These are phyloP conservation scores for Colletotrichum endophyticum DNA, from an alignment of 2,329 filamentous ascomycete species.

Conservation along the genomic window DNA sequence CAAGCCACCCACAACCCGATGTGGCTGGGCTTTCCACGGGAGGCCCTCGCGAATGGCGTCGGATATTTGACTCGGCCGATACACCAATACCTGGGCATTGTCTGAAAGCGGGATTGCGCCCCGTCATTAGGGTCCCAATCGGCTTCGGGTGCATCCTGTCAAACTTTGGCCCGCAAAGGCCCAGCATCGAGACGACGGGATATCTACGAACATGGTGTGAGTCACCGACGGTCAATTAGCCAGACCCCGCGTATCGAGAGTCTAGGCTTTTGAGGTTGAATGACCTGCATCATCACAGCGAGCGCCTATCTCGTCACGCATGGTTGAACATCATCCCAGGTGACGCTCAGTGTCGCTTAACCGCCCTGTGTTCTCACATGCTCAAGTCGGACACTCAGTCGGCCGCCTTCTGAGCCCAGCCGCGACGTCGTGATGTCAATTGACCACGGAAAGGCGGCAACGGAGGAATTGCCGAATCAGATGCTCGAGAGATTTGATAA, in stretches of 20 bases:
- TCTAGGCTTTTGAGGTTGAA: neutral
- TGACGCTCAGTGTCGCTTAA: neutral
- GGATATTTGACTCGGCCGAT: neutral
- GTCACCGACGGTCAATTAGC: neutral
- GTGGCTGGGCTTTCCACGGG: neutral
- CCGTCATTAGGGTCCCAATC: neutral
- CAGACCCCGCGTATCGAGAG: neutral
- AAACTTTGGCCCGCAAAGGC: neutral
- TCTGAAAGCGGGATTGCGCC: neutral
- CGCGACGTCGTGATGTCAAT: neutral
- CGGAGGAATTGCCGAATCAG: neutral
- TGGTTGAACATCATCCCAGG: neutral
- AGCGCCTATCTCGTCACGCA: neutral
- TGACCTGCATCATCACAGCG: neutral
- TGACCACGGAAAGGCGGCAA: neutral
- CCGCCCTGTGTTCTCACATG: neutral
- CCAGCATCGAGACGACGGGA: neutral
- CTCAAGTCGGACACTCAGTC: neutral
- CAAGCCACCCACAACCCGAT: neutral
- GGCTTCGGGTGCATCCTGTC: neutral
- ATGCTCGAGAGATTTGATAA: neutral
- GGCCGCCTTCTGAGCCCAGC: neutral
- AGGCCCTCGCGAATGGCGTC: neutral
- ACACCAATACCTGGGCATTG: neutral
- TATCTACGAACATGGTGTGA: neutral